These are phyloP conservation scores for Penicillium bovifimosum DNA, from an alignment of 495 filamentous ascomycete species.

Conservation along the genomic window DNA sequence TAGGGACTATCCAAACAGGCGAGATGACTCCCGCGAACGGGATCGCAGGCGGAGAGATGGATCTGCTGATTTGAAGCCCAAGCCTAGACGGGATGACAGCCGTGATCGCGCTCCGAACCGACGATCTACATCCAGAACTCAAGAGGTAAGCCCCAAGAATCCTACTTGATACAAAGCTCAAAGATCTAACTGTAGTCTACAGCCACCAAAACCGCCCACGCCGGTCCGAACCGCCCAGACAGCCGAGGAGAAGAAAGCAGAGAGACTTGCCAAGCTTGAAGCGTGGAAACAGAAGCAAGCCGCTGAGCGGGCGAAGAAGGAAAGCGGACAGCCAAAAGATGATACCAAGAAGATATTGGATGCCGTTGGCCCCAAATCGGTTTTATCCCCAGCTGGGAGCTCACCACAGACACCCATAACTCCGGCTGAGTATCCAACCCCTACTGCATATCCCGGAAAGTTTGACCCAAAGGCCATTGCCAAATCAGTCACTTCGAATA, in stretches of 20 bases:
- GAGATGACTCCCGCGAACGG: conserved; percentile 75
- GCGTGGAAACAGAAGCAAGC: conserved; percentile 88
- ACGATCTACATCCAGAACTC: conserved; percentile 39
- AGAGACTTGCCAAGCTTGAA: conserved; percentile 76
- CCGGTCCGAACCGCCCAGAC: conserved; percentile 52
- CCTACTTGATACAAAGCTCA: background rate
- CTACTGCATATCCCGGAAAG: conserved; percentile 65
- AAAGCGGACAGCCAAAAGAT: conserved; percentile 59
- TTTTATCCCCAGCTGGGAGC: conserved; percentile 45
- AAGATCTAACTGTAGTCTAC: conserved; percentile 3
- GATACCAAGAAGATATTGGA: conserved; percentile 63
- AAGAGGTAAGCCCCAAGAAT: conserved; percentile 45
- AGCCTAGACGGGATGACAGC: conserved; percentile 63
- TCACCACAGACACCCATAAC: conserved; percentile 55
- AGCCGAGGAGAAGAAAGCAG: conserved; percentile 79
- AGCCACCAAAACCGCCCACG: conserved; percentile 42
- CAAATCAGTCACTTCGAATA: conserved; percentile 41
- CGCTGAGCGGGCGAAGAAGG: conserved; percentile 71
- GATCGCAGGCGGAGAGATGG: conserved; percentile 64
- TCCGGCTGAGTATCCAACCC: conserved; percentile 33
- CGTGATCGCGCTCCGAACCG: conserved; percentile 47
- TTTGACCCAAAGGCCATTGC: conserved; percentile 86
- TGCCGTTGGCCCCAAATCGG: conserved; percentile 70
- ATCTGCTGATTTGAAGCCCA: conserved; percentile 68
- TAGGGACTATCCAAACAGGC: conserved; percentile 66